A percentile compares a stretch with the other conserved stretches of the same genome.
Evolutionary conservation across 306 rosid genomes (phyloP).

Genomic region (Trichosanthes cucumerina): DNA sequence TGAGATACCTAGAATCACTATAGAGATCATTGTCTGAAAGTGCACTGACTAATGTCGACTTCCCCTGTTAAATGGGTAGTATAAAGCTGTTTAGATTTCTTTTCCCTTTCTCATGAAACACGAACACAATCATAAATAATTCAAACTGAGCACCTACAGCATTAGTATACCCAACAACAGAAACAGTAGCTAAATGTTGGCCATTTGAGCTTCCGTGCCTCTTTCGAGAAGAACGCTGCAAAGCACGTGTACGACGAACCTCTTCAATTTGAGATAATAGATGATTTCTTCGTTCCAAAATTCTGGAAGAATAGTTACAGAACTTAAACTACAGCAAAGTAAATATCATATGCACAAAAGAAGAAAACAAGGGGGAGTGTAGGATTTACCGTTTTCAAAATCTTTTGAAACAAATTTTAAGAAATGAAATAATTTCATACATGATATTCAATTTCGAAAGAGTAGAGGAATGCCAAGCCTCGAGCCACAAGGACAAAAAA

Average conservation of each 20-base stretch:
- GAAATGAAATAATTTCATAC: neutral
- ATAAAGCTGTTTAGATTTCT: slow-evolving; percentile 11
- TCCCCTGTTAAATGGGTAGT: slow-evolving; percentile 44
- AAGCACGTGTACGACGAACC: slow-evolving; percentile 75
- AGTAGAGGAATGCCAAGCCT: neutral
- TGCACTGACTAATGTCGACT: slow-evolving; percentile 74
- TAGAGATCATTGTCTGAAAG: slow-evolving; percentile 64
- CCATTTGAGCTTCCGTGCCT: slow-evolving; percentile 67
- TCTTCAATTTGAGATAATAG: slow-evolving; percentile 65
- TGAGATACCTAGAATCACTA: slow-evolving; percentile 70
- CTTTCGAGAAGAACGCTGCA: slow-evolving; percentile 83
- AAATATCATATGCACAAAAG: neutral
- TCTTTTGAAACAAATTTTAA: neutral
- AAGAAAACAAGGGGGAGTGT: neutral
- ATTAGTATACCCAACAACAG: slow-evolving; percentile 91
- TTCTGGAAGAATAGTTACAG: slow-evolving; percentile 34
- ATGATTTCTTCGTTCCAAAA: slow-evolving; percentile 46
- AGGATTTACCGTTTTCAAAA: neutral
- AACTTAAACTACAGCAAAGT: slow-evolving; percentile 16
- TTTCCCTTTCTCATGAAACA: neutral
- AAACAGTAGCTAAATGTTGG: slow-evolving; percentile 63
- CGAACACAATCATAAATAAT: slow-evolving; percentile 7
- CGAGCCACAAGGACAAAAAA: neutral
- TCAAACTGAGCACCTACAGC: slow-evolving; percentile 51
- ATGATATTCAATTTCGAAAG: neutral